phyloP scores from a whole-genome alignment of 2,329 filamentous ascomycete species.

The Scopulariopsis brevicaulis region DNA sequence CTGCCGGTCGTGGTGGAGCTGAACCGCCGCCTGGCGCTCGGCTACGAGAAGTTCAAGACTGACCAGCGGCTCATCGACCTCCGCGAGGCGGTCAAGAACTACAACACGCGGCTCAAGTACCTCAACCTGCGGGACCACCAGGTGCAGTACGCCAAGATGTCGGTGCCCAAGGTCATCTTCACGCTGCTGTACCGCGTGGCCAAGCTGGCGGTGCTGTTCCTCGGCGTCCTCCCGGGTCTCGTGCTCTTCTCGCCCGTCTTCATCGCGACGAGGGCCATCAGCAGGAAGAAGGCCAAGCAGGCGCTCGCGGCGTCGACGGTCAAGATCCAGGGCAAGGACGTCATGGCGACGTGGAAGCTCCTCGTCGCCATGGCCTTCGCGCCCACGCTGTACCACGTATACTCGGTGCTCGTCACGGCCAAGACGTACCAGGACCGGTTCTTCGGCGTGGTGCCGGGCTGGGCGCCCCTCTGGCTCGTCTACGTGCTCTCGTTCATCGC shows the following conservation, averaged over 20 bases:
- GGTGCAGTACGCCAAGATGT: constrained; percentile 82
- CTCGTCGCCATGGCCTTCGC: constrained; percentile 78
- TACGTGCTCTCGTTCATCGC: constrained; percentile 65
- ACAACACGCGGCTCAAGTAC: constrained; percentile 78
- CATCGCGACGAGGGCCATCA: constrained; percentile 72
- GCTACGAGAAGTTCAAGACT: constrained; percentile 86
- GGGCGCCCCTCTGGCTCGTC: constrained; percentile 69
- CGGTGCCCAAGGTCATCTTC: constrained; percentile 61
- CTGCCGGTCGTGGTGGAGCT: constrained; percentile 89
- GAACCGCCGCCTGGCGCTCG: constrained; percentile 80
- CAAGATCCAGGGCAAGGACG: constrained; percentile 79
- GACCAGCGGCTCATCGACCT: constrained; percentile 72
- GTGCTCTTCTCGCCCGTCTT: constrained; percentile 85
- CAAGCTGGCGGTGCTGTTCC: constrained; percentile 65
- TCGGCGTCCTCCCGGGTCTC: constrained; percentile 77
- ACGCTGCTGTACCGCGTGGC: constrained; percentile 68
- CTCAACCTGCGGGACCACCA: constrained; percentile 89
- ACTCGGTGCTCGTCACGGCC: constrained; percentile 61
- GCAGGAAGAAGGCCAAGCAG: constrained; percentile 68
- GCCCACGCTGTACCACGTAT: constrained; percentile 71
- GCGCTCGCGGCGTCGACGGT: constrained; percentile 78
- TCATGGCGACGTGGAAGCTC: constrained; percentile 91
- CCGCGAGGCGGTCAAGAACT: constrained; percentile 64
- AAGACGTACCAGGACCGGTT: constrained; percentile 75
- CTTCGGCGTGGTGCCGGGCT: constrained; percentile 69